phyloP scores from a whole-genome alignment of 164 flowering plant genomes.

The Tetrastigma voinierianum region DNA sequence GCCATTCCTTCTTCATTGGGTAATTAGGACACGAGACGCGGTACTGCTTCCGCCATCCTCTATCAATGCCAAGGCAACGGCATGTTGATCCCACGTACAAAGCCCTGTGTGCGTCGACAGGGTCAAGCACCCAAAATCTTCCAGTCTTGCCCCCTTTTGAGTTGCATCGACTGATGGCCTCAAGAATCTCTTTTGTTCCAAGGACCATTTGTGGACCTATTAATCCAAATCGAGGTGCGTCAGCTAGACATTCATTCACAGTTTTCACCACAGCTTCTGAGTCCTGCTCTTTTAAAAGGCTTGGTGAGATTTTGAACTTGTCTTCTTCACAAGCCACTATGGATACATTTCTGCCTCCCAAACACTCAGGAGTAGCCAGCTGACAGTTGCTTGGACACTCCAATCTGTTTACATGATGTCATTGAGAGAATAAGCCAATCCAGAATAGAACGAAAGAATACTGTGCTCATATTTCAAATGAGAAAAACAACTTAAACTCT shows the following conservation, averaged over 20 bases:
- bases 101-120: constrained; percentile 88
- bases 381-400: constrained; percentile 88
- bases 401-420: constrained; percentile 51
- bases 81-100: constrained; percentile 93
- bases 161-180: constrained; percentile 74
- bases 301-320: constrained; percentile 50
- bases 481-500: not conserved
- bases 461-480: not conserved
- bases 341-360: constrained; percentile 56
- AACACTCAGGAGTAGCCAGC: constrained; percentile 67
- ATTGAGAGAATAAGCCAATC: constrained; percentile 11
- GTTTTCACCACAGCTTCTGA: constrained; percentile 54
- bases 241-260: constrained; percentile 62
- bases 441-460: not conserved
- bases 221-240: constrained; percentile 66
- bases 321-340: constrained; percentile 94
- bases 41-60: constrained; percentile 83
- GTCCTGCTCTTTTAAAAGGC: constrained; percentile 31
- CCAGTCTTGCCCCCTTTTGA: constrained; percentile 67
- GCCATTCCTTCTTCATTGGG: constrained; percentile 79
- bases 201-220: constrained; percentile 40
- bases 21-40: constrained; percentile 94
- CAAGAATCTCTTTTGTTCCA: constrained; percentile 50
- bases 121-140: constrained; percentile 85
- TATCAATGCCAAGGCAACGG: constrained; percentile 77